Conservation (phyloP, 176 grass and related monocot species). For the Avena insularis region DNA sequence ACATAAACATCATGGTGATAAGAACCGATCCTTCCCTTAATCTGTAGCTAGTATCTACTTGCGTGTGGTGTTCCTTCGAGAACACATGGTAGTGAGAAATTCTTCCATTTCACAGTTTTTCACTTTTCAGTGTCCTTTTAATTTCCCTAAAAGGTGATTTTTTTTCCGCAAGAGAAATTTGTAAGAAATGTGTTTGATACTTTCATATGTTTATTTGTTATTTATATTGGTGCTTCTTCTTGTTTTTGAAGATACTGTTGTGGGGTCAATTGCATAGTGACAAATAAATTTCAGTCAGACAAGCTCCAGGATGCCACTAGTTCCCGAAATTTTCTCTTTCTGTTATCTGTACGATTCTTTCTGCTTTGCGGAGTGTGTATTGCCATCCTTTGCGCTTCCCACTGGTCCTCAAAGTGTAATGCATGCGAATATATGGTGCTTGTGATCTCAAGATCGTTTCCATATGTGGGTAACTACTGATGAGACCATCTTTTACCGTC, state of each 20-base stretch:
- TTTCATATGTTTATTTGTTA: background rate
- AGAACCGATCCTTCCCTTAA: background rate
- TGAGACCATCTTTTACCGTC: background rate
- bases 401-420: background rate
- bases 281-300: background rate
- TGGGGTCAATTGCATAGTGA: background rate
- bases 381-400: background rate
- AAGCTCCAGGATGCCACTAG: background rate
- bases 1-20: background rate
- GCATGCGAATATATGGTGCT: background rate
- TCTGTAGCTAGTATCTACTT: background rate
- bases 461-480: background rate
- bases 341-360: background rate
- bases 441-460: background rate
- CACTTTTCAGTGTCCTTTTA: background rate
- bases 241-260: background rate
- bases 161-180: background rate
- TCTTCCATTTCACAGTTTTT: background rate
- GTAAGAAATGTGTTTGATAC: background rate
- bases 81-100: constrained; percentile 3
- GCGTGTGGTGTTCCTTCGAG: background rate
- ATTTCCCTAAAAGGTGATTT: background rate
- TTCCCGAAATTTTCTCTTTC: background rate
- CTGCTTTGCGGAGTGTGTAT: background rate
- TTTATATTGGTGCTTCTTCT: background rate